A percentile compares a stretch with the other conserved stretches of the same genome.
Conservation (phyloP, 2,329 filamentous ascomycete genomes). For the Cladosporium sp. region DNA sequence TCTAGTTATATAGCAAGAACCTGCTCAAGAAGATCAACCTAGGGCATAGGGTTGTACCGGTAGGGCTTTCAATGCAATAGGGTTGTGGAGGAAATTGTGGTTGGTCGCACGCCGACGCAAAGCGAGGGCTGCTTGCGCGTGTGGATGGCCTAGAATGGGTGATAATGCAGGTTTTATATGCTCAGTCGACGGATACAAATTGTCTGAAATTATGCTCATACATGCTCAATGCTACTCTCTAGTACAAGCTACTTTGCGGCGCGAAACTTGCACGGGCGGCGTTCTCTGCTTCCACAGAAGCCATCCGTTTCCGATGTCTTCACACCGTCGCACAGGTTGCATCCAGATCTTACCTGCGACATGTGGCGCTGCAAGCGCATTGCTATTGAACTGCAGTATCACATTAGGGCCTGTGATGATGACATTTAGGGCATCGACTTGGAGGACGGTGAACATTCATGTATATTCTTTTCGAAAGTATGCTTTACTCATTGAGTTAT, state of each 20-base stretch:
- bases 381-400: background rate
- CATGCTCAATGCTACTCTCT: background rate
- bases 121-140: background rate
- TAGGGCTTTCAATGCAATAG: slow-evolving; percentile 6
- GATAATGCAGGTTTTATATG: background rate
- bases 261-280: background rate
- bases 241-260: background rate
- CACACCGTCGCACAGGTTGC: background rate
- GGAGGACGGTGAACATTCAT: too few species aligned
- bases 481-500: too few species aligned
- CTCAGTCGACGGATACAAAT: background rate
- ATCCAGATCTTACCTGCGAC: background rate
- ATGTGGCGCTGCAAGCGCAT: background rate
- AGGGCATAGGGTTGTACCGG: slow-evolving; percentile 2
- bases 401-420: background rate
- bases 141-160: background rate
- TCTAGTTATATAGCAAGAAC: background rate
- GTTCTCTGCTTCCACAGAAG: background rate
- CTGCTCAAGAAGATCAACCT: background rate
- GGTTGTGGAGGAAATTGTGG: background rate
- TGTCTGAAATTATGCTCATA: background rate
- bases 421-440: too few species aligned
- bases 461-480: too few species aligned
- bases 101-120: background rate
- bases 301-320: background rate